These are phyloP conservation scores for Cryptococcus neoformans DNA, from an alignment of 1,284 basidiomycete species.

Conservation along the genomic window DNA sequence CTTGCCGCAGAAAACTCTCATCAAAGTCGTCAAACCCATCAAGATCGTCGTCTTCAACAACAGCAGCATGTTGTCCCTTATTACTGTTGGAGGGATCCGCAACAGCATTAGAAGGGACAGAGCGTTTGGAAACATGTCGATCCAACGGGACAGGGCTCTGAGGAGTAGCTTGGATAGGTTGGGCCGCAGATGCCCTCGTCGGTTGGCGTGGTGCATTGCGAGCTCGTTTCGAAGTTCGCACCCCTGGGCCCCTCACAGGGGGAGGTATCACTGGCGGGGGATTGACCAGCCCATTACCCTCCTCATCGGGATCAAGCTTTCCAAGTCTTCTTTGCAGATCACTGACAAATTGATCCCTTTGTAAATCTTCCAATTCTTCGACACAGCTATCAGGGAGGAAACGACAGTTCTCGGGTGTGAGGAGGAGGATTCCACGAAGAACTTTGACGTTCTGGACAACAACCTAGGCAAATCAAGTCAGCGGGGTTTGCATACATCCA, in stretches of 20 bases:
- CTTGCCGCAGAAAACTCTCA: neutral
- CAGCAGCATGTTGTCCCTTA: neutral
- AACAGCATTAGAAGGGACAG: neutral
- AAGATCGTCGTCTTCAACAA: neutral
- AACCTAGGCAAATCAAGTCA: conserved; percentile 24
- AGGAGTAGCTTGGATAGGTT: neutral
- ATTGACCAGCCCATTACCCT: neutral
- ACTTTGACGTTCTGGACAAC: conserved; percentile 31
- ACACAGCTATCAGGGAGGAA: conserved; percentile 34
- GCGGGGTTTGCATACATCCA: no score
- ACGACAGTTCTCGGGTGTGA: conserved; percentile 35
- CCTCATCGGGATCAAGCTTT: conserved; percentile 10
- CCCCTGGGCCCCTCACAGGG: neutral
- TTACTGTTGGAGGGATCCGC: neutral
- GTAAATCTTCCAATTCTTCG: conserved; percentile 35
- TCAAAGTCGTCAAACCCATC: conserved; percentile 2
- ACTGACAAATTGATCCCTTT: conserved; percentile 31
- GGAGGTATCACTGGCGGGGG: neutral
- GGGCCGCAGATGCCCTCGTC: neutral
- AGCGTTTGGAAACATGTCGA: neutral
- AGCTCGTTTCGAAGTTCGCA: neutral
- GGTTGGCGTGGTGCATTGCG: neutral
- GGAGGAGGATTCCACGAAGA: conserved; percentile 28
- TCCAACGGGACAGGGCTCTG: neutral
- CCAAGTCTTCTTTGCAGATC: conserved; percentile 21